Base-by-base conservation (phyloP, 345 rosid genomes). In the Streptanthus diversifolius region DNA sequence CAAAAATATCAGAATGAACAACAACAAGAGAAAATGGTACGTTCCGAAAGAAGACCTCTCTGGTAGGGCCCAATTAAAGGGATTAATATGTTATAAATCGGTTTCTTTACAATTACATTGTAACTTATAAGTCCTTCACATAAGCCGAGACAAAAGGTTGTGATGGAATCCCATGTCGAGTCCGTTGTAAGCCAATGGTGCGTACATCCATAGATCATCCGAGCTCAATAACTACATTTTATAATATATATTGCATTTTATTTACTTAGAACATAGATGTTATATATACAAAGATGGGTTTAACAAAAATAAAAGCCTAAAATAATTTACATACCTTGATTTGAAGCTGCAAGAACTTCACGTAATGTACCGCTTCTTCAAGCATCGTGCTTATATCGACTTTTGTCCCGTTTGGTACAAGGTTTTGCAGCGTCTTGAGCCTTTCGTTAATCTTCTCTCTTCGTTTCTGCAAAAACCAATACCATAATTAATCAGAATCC, bases 131-230 rank as follows among this genome's bases (percentile, higher is more conserved):
- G 6, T 67, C 12, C 41, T 67, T 75, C 73, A 75, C 79, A 75
- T 75, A 3, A 75, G 73, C 55, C 82, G 77, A 43, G 78, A 48
- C 77, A 88, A 82, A 69, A 89, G 71, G 77, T 85, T 89, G 74
- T 77, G 82, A 83, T 89, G 80, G 72, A 91, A 88, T 49, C 93
- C 93, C 75, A 85, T 77, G 63, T 91, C 98, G 1, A 89, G 53
- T 27, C 96, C 98, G 66, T 89, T 93, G 88, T 85, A 88, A 76
- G 96, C 96, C 15, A 93, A 74, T 27, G 99, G 99, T 43, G 96
- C 97, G 40, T 88, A 89, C 96, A 93, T 93, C 99, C 99, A 93
- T 45, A 91, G 72, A 19, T 93, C 95, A 82, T 93, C 97, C 9
- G 97, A 91, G 87, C 99, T 93, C 68, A 93, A 79, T 21, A 93